phyloP scores from a whole-genome alignment of 2,329 filamentous ascomycete genomes.

The Leptosphaerulina australis region DNA sequence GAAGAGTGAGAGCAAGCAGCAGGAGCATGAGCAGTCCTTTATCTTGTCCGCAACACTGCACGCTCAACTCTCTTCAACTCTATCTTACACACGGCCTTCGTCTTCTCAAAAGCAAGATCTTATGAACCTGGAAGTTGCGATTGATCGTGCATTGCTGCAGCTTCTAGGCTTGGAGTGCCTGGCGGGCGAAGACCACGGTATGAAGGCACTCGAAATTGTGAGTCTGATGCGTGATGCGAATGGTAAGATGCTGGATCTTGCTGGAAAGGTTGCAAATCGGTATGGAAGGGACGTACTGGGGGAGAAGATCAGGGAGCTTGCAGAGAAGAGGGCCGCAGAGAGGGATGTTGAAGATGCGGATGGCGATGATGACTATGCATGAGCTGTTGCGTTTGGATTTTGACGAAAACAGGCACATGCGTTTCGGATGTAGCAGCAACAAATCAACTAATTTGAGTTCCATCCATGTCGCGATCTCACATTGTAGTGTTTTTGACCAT shows the following conservation, averaged over 20 bases:
- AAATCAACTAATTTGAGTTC: neutral
- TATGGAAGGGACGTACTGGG: conserved; percentile 81
- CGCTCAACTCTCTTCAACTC: conserved; percentile 75
- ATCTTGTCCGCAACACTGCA: conserved; percentile 75
- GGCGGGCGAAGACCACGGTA: conserved; percentile 88
- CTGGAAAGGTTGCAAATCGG: conserved; percentile 83
- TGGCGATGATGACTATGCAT: conserved; percentile 19
- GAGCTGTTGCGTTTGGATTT: neutral
- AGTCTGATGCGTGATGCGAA: conserved; percentile 81
- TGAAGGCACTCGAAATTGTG: conserved; percentile 93
- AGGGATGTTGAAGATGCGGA: conserved; percentile 59
- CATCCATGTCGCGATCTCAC: neutral
- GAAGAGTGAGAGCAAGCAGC: conserved; percentile 55
- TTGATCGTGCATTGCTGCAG: conserved; percentile 89
- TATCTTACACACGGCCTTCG: conserved; percentile 70
- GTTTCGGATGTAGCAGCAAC: no score
- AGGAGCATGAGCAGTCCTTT: conserved; percentile 78
- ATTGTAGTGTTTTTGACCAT: neutral
- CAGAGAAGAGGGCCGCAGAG: conserved; percentile 70
- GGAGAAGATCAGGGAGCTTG: conserved; percentile 88
- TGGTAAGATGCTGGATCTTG: conserved; percentile 90
- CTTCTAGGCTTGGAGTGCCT: conserved; percentile 88
- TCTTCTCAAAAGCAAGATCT: conserved; percentile 70
- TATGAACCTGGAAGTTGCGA: conserved; percentile 75
- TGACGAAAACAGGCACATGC: no score